Percentiles rank a stretch among this genome's conserved stretches.
phyloP scores from a whole-genome alignment of 2,329 filamentous ascomycete species.

The Ceratocystis variospora region DNA sequence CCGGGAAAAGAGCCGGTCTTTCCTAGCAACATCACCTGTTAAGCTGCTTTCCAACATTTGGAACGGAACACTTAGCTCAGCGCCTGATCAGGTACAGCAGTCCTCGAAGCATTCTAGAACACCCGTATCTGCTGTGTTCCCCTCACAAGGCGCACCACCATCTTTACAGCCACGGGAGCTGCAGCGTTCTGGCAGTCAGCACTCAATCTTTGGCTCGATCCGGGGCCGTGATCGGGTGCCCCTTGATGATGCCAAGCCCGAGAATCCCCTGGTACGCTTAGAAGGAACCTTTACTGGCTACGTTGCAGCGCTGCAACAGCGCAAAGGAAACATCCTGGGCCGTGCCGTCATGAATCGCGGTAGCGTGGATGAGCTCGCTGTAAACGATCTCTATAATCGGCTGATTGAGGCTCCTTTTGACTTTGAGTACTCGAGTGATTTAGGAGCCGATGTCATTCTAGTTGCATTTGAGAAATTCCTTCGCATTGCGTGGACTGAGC shows the following conservation, averaged over 20 bases:
- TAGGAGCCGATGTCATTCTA: slow-evolving; percentile 72
- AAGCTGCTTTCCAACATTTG: slow-evolving; percentile 80
- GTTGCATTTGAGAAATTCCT: slow-evolving; percentile 90
- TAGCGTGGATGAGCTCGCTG: slow-evolving; percentile 53
- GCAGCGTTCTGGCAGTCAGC: slow-evolving; percentile 34
- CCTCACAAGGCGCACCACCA: slow-evolving; percentile 22
- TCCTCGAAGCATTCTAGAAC: slow-evolving; percentile 31
- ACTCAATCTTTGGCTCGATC: slow-evolving; percentile 43
- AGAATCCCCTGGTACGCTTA: slow-evolving; percentile 56
- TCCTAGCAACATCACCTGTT: slow-evolving; percentile 71
- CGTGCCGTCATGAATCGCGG: slow-evolving; percentile 57
- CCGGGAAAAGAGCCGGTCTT: slow-evolving; percentile 51
- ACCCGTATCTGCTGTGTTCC: slow-evolving; percentile 29
- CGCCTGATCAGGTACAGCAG: slow-evolving; percentile 25
- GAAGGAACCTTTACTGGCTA: slow-evolving; percentile 81
- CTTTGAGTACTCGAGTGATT: slow-evolving; percentile 59
- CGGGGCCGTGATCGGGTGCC: slow-evolving; percentile 35
- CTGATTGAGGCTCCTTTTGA: slow-evolving; percentile 73
- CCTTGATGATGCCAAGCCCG: slow-evolving; percentile 36
- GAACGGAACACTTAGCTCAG: slow-evolving; percentile 33
- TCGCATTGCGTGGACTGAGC: slow-evolving; percentile 72
- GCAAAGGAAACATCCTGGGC: slow-evolving; percentile 77
- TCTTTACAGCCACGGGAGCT: slow-evolving; percentile 28
- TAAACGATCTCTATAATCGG: slow-evolving; percentile 84
- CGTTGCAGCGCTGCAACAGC: slow-evolving; percentile 64